Evolutionary conservation across 1,284 basidiomycete genomes (phyloP).

Genomic region (Ustanciosporium gigantosporum): DNA sequence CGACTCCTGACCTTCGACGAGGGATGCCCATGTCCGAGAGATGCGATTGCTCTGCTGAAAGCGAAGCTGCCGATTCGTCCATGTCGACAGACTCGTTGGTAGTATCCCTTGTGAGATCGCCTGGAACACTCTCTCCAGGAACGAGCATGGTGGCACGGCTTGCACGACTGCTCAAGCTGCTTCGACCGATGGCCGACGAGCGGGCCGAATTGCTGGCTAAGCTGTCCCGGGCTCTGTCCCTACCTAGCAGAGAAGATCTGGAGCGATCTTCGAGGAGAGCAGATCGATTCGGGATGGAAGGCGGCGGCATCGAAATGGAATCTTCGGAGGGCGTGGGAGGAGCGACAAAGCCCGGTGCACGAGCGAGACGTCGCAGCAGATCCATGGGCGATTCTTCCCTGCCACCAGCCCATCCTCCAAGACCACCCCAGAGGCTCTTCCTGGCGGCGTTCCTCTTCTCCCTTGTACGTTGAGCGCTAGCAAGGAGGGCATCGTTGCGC

Average conservation of each 20-base stretch:
- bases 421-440: conserved; percentile 34
- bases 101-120: conserved; percentile 37
- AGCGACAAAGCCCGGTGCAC: conserved; percentile 30
- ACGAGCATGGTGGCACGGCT: conserved; percentile 24
- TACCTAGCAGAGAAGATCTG: conserved; percentile 10
- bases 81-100: conserved; percentile 22
- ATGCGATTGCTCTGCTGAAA: conserved; percentile 1
- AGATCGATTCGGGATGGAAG: not conserved
- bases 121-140: conserved; percentile 34
- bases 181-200: conserved; percentile 8
- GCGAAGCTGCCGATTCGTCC: conserved; percentile 14
- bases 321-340: conserved; percentile 31
- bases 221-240: conserved; percentile 10
- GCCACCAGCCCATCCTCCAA: conserved; percentile 41
- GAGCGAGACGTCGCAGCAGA: conserved; percentile 25
- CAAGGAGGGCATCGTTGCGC: conserved; percentile 33
- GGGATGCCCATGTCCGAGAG: conserved; percentile 29
- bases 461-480: conserved; percentile 25
- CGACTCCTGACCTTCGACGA: conserved; percentile 18
- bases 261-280: not conserved
- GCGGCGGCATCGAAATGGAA: conserved; percentile 32
- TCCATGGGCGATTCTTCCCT: conserved; percentile 44
- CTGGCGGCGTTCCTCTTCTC: conserved; percentile 14
- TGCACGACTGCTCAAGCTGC: not conserved
- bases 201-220: conserved; percentile 7